Conservation (phyloP, 805 yeast species). For the Saccharomyces kudriavzevii region DNA sequence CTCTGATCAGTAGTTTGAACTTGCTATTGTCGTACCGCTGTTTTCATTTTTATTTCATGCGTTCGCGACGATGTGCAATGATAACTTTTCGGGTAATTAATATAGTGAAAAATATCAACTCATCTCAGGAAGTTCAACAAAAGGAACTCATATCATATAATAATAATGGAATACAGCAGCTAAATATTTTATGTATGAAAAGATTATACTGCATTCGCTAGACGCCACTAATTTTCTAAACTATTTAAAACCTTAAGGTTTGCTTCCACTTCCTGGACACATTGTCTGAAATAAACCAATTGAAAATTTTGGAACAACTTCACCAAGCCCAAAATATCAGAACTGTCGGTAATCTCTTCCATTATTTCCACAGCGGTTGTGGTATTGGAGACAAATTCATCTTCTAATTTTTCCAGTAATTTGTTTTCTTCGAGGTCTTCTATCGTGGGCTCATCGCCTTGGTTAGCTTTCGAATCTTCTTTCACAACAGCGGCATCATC, state of each 20-base stretch:
- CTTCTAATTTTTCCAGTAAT: conserved; percentile 55
- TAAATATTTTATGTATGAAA: neutral
- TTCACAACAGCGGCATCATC: conserved; percentile 2
- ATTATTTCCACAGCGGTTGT: conserved; percentile 71
- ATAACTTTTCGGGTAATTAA: neutral
- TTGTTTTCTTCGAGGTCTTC: conserved; percentile 30
- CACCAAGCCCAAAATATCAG: conserved; percentile 53
- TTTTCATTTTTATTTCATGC: neutral
- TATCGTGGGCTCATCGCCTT: neutral
- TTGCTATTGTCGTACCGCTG: neutral
- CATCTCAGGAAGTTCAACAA: neutral
- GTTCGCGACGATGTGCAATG: neutral
- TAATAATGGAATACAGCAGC: neutral
- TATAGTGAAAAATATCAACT: neutral
- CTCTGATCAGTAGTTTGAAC: neutral
- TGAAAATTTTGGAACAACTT: conserved; percentile 65
- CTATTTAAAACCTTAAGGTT: conserved; percentile 36
- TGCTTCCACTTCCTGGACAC: conserved; percentile 40
- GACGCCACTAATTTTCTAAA: conserved; percentile 11
- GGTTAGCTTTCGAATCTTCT: neutral
- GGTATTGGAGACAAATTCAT: conserved; percentile 72
- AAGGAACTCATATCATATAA: neutral
- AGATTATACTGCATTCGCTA: conserved; percentile 1
- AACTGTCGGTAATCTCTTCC: conserved; percentile 63
- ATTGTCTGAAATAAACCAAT: conserved; percentile 51